These are phyloP conservation scores for Diplosphaera chodatii DNA, from an alignment of 139 green algal species.

Conservation along the genomic window DNA sequence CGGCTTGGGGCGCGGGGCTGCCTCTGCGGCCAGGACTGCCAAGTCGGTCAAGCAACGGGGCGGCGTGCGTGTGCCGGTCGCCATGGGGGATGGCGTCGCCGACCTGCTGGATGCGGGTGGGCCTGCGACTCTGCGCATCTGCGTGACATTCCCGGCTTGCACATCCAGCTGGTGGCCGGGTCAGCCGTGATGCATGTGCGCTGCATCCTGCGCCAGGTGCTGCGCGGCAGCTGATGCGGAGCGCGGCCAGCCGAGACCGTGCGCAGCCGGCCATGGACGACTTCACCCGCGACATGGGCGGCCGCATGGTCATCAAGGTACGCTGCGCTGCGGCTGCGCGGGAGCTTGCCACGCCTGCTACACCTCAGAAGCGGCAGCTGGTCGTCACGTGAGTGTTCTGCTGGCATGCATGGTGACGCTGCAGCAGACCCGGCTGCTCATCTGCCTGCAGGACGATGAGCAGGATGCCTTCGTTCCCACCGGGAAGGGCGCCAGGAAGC, in stretches of 20 bases:
- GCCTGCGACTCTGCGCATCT: no score
- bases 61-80: conserved; percentile 16
- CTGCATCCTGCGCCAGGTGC: no score
- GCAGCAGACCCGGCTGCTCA: conserved; percentile 1
- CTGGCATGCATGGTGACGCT: no score
- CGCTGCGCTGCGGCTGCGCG: no score
- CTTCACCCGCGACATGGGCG: conserved; percentile 36
- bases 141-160: no score
- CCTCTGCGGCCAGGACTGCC: neutral
- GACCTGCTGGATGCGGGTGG: conserved; percentile 76
- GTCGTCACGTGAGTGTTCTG: no score
- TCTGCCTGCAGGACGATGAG: neutral
- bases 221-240: conserved; percentile 12
- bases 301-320: conserved; percentile 65
- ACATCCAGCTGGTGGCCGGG: no score
- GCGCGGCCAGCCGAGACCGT: conserved; percentile 10
- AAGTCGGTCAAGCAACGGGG: neutral
- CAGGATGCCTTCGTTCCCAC: conserved; percentile 11
- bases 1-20: no score
- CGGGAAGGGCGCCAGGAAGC: conserved; percentile 33
- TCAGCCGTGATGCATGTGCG: no score
- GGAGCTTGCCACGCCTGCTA: no score
- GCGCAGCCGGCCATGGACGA: conserved; percentile 17
- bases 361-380: no score
- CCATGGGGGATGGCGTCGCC: conserved; percentile 60